A percentile compares a stretch with the other conserved stretches of the same genome.
Conservation (phyloP, 345 rosid species). For the rapeseed (Brassica napus) region DNA sequence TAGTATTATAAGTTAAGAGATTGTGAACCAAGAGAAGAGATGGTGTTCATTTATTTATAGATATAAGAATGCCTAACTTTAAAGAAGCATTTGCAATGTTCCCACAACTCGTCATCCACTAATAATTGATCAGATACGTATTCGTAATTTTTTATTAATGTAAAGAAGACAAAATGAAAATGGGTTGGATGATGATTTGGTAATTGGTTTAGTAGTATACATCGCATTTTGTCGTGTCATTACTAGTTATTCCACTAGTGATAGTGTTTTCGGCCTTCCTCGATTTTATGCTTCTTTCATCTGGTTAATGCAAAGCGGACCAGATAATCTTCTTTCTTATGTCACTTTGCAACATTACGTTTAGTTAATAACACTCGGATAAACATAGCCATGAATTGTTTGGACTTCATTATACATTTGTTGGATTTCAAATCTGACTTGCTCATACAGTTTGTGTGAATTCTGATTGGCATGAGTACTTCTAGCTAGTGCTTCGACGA, state of each 20-base stretch:
- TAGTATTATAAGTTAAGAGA: neutral
- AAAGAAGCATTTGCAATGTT: conserved; percentile 26
- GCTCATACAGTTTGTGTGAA: neutral
- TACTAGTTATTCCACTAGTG: conserved; percentile 40
- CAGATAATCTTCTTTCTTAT: conserved; percentile 20
- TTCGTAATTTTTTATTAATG: conserved; percentile 13
- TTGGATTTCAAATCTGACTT: neutral
- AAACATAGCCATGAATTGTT: neutral
- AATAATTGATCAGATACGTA: conserved; percentile 25
- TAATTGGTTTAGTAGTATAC: neutral
- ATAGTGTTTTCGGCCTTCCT: conserved; percentile 24
- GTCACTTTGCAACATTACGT: conserved; percentile 19
- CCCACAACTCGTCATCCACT: conserved; percentile 42
- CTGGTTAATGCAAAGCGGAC: conserved; percentile 5
- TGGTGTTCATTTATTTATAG: conserved; percentile 9
- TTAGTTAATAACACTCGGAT: neutral
- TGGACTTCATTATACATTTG: neutral
- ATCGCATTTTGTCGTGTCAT: conserved; percentile 28
- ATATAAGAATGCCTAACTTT: conserved; percentile 29
- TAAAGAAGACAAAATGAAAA: conserved; percentile 23
- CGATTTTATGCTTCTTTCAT: conserved; percentile 16
- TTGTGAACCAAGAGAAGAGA: conserved; percentile 30
- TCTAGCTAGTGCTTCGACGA: neutral
- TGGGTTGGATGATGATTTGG: conserved; percentile 22
- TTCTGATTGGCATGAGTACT: neutral